Conservation (phyloP, 2,329 filamentous ascomycete genomes). For the Cladosporium sp. region DNA sequence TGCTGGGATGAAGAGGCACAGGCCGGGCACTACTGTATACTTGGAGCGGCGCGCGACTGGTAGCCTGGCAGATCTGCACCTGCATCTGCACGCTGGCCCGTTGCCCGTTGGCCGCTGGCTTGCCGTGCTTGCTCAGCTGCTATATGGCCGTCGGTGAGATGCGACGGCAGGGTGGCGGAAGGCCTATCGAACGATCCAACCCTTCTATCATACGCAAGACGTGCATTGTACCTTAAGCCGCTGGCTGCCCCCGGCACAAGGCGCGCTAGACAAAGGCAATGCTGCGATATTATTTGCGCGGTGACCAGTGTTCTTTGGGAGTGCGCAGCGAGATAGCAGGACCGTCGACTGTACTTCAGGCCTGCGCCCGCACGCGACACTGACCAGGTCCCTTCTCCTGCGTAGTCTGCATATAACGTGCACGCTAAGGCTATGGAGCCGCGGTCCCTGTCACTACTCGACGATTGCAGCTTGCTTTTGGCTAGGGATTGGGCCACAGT, state of each 20-base stretch:
- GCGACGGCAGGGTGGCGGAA: constrained; percentile 10
- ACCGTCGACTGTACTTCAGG: neutral
- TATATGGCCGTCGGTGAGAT: constrained; percentile 13
- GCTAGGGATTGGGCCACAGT: constrained; percentile 15
- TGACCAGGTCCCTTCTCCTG: constrained; percentile 5
- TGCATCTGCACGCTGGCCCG: constrained; percentile 3
- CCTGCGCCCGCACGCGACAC: constrained; percentile 14
- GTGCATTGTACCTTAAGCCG: constrained; percentile 19
- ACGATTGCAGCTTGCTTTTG: constrained; percentile 17
- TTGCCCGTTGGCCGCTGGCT: constrained; percentile 6
- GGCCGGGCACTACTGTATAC: neutral
- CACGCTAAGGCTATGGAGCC: constrained; percentile 15
- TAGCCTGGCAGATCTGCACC: constrained; percentile 13
- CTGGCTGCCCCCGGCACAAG: constrained; percentile 8
- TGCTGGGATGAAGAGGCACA: neutral
- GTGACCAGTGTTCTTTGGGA: neutral
- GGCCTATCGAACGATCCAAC: constrained; percentile 10
- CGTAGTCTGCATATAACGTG: constrained; percentile 12
- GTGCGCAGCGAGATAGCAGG: constrained; percentile 4
- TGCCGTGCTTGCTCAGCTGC: neutral
- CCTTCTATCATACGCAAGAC: constrained; percentile 14
- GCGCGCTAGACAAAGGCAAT: neutral
- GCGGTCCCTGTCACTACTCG: constrained; percentile 17
- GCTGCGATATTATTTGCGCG: constrained; percentile 6
- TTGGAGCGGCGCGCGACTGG: neutral